Evolutionary conservation across 345 rosid species (phyloP).

Genomic region (Acer yangbiense): DNA sequence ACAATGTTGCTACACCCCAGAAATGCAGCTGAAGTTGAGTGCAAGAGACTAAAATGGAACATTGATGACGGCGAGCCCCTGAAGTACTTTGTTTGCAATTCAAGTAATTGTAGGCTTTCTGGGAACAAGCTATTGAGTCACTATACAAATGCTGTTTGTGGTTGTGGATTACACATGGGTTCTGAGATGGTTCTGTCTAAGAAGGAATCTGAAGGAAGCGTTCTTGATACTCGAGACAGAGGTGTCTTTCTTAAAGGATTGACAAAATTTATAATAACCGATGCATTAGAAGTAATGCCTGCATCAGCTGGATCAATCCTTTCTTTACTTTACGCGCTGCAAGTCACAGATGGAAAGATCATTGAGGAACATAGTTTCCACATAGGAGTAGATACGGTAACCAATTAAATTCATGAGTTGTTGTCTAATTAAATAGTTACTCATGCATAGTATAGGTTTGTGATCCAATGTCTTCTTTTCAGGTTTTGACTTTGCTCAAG

Average conservation of each 20-base stretch:
- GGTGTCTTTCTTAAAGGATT: constrained; percentile 28
- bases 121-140: constrained; percentile 5
- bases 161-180: constrained; percentile 1
- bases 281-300: constrained; percentile 23
- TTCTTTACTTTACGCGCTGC: constrained; percentile 18
- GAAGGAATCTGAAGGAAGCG: too few species aligned
- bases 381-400: constrained; percentile 18
- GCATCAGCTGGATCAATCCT: constrained; percentile 7
- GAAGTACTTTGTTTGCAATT: background rate
- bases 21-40: constrained; percentile 12
- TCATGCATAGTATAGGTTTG: background rate
- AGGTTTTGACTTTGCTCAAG: constrained; percentile 28
- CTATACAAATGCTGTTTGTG: background rate
- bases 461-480: background rate
- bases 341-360: constrained; percentile 7
- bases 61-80: background rate
- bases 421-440: too few species aligned
- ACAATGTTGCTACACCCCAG: constrained; percentile 23
- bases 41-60: constrained; percentile 19
- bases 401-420: background rate
- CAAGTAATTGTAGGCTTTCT: background rate
- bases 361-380: constrained; percentile 13
- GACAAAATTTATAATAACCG: background rate
- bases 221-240: background rate
- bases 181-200: background rate